phyloP scores from a whole-genome alignment of 495 filamentous ascomycete genomes.

The Xeromyces bisporus region DNA sequence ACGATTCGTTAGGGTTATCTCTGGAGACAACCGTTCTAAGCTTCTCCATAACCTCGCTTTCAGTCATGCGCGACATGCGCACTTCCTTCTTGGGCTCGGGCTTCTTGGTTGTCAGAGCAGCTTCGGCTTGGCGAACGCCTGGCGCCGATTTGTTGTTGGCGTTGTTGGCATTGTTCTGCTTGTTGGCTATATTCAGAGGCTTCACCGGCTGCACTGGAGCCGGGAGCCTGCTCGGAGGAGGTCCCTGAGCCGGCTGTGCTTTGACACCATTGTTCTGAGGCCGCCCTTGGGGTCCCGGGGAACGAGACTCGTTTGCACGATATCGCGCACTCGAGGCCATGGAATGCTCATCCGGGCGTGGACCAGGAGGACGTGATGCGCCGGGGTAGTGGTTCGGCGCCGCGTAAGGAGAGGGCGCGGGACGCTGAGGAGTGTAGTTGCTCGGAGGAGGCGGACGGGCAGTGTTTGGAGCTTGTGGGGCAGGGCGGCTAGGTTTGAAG shows the following conservation, averaged over 20 bases:
- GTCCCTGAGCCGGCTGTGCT: slow-evolving; percentile 21
- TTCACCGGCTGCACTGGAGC: slow-evolving; percentile 58
- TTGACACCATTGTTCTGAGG: slow-evolving; percentile 19
- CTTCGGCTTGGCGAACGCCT: slow-evolving; percentile 64
- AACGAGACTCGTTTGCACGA: slow-evolving; percentile 20
- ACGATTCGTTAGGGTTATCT: slow-evolving; percentile 77
- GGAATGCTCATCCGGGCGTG: slow-evolving; percentile 15
- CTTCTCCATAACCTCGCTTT: slow-evolving; percentile 91
- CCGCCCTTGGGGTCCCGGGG: slow-evolving; percentile 31
- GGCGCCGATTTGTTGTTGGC: slow-evolving; percentile 25
- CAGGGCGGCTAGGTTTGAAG: slow-evolving; percentile 65
- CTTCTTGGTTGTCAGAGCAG: slow-evolving; percentile 61
- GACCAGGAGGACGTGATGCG: slow-evolving; percentile 4
- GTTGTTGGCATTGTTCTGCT: too few species aligned
- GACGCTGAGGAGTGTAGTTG: slow-evolving; percentile 36
- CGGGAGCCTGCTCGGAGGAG: slow-evolving; percentile 36
- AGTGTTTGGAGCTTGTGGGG: slow-evolving; percentile 35
- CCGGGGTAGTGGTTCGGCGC: slow-evolving; percentile 4
- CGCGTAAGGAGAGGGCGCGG: slow-evolving; percentile 39
- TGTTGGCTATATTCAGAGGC: slow-evolving; percentile 76
- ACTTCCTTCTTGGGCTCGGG: slow-evolving; percentile 62
- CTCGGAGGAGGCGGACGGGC: slow-evolving; percentile 28
- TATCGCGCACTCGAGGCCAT: slow-evolving; percentile 20
- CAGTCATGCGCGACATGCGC: slow-evolving; percentile 94
- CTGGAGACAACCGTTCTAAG: slow-evolving; percentile 83